Base-by-base conservation (phyloP, 2,329 filamentous ascomycete genomes). In the Aspergillus latus region DNA sequence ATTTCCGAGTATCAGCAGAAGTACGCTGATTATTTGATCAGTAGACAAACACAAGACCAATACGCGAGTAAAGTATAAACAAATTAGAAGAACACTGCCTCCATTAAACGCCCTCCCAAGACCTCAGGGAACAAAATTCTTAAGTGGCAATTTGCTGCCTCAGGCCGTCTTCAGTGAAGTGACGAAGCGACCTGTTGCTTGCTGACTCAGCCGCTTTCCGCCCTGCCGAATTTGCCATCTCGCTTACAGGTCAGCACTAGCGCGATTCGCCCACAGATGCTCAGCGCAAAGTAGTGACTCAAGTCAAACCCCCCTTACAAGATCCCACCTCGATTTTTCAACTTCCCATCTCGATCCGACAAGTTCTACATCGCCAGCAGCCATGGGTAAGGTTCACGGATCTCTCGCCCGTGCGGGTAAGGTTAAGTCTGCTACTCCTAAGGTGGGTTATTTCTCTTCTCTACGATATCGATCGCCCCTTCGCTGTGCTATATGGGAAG, bases 321-420 rank as follows among this genome's bases (percentile, higher is more conserved):
- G 47, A 40, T 49, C 36, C 47, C 47, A 49, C 47, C 34, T 50
- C 13, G 36, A 50, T 37, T 40, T 50, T 50, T 58, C 60, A 61
- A 61, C 58, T 59, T 60, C 57, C 50, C 62, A 59, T 60, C 52
- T 61, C 58, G 48, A 62, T 52, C 53, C 59, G 58, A 60, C 62
- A 62, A 62, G 54, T 58, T 58, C 61, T 47, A 56, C 66, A 72
- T 65, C 68, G 76, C 72, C 74, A 79, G 76, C 81, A 81, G 89
- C 78, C 80, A 92, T 93, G 89, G 89, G 89, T 83, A 93, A 93
- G 84, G 89, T 93, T 80, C 90, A 93, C 88, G 90, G 90, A 79
- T 94, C 90, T 77, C 62, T 64, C 62, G 62, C 62, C 56, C 62
- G 62, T 64, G 62, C 62, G 55, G 62, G 62, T 64, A 64, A 64